Evolutionary conservation across 2,329 filamentous ascomycete genomes (phyloP).

Genomic region (Neonectria sp.): DNA sequence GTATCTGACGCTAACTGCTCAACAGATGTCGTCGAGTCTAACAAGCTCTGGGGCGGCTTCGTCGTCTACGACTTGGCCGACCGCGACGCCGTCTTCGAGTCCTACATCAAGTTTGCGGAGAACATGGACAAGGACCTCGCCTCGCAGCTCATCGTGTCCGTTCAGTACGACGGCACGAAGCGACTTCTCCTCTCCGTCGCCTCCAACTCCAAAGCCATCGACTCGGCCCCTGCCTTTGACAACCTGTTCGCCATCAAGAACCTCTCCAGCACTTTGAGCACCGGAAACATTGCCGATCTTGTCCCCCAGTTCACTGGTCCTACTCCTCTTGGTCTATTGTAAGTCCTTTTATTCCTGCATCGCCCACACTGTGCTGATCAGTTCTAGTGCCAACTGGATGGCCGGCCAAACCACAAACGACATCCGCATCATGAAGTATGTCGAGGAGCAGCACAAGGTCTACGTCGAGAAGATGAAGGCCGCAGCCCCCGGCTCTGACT

Average conservation of each 20-base stretch:
- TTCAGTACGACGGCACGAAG: constrained; percentile 38
- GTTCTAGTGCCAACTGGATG: constrained; percentile 50
- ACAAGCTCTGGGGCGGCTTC: constrained; percentile 50
- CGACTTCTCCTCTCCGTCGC: constrained; percentile 42
- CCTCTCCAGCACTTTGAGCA: constrained; percentile 40
- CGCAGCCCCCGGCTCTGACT: constrained; percentile 42
- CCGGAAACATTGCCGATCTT: constrained; percentile 46
- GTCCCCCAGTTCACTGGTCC: constrained; percentile 52
- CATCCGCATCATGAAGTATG: constrained; percentile 49
- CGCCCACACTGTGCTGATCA: not conserved
- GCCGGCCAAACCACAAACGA: constrained; percentile 49
- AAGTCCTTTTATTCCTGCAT: not conserved
- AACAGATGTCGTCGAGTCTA: constrained; percentile 37
- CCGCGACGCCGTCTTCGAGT: constrained; percentile 44
- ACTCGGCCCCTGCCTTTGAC: constrained; percentile 43
- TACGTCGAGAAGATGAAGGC: constrained; percentile 48
- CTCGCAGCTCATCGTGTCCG: constrained; percentile 49
- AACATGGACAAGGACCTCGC: constrained; percentile 45
- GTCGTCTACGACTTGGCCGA: constrained; percentile 42
- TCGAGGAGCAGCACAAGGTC: constrained; percentile 49
- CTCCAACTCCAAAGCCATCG: constrained; percentile 47
- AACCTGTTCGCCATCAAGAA: constrained; percentile 39
- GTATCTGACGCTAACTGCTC: not conserved
- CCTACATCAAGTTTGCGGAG: constrained; percentile 48
- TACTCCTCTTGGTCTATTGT: constrained; percentile 50